Percentiles rank a stretch among this genome's conserved stretches.
These are phyloP conservation scores for Cryphonectria naterciae DNA, from an alignment of 2,329 filamentous ascomycete genomes.

Conservation along the genomic window DNA sequence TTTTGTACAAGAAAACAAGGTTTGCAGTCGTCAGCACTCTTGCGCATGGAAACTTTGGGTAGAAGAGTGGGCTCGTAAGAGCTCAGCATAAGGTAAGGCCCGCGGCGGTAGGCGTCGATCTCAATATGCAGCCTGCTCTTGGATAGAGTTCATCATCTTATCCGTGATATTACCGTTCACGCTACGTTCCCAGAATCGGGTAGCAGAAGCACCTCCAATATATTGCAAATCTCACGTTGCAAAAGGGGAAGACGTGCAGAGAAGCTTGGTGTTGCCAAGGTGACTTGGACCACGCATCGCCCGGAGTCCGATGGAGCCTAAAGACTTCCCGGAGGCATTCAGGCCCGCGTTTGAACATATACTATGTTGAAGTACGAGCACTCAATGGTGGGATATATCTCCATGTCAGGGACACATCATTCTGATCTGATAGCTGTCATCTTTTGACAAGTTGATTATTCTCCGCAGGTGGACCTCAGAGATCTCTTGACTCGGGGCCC, in stretches of 20 bases:
- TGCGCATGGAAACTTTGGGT: neutral
- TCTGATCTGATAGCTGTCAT: neutral
- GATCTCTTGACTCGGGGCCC: neutral
- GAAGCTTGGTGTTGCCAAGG: neutral
- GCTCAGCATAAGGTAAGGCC: neutral
- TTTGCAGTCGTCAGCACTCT: neutral
- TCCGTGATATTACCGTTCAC: neutral
- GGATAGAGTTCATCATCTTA: neutral
- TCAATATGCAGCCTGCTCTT: neutral
- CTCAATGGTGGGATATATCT: neutral
- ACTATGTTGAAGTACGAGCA: no score
- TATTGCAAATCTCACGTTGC: neutral
- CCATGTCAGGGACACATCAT: neutral
- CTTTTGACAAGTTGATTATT: neutral
- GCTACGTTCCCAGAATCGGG: neutral
- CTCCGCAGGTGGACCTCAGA: neutral
- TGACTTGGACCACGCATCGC: neutral
- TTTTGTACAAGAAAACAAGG: neutral
- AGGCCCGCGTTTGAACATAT: neutral
- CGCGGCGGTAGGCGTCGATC: neutral
- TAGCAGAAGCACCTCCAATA: no score
- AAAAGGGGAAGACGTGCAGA: neutral
- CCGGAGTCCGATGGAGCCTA: neutral
- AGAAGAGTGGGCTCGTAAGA: neutral
- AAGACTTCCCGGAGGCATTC: neutral